Conservation (phyloP, 2,329 filamentous ascomycete species). For the Ascosphaera pollenicola region DNA sequence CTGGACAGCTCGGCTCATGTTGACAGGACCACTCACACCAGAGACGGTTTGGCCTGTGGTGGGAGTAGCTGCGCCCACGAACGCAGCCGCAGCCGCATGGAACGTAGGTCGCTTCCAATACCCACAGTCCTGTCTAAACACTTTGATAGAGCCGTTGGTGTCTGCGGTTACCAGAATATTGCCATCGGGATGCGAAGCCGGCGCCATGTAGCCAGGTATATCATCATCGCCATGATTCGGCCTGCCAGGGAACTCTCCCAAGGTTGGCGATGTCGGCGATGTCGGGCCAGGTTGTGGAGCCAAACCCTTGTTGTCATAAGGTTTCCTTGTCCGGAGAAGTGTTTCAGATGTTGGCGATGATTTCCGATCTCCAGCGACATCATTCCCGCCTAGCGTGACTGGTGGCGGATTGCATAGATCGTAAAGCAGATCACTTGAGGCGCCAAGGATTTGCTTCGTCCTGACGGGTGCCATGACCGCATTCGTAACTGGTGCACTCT, state of each 20-base stretch:
- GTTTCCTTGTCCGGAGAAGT: conserved; percentile 13
- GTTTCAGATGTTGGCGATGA: conserved; percentile 32
- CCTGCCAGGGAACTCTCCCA: conserved; percentile 6
- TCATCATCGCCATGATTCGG: conserved; percentile 33
- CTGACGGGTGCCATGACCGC: conserved; percentile 63
- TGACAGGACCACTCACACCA: neutral
- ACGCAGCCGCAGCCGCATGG: neutral
- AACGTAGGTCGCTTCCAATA: conserved; percentile 40
- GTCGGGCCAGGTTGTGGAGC: neutral
- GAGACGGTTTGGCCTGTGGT: neutral
- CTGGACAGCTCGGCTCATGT: neutral
- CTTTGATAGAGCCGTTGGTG: conserved; percentile 70
- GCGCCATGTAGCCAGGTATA: conserved; percentile 54
- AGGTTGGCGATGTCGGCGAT: conserved; percentile 9
- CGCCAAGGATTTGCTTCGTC: conserved; percentile 54
- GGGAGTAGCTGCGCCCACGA: neutral
- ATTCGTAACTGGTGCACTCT: conserved; percentile 72
- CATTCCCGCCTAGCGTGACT: conserved; percentile 41
- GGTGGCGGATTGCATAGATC: conserved; percentile 92
- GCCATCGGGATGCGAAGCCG: conserved; percentile 54
- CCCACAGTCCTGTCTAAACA: conserved; percentile 89
- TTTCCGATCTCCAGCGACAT: conserved; percentile 31
- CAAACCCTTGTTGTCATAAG: conserved; percentile 5
- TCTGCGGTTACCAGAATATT: conserved; percentile 89
- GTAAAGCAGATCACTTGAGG: conserved; percentile 80